These are phyloP conservation scores for Phytophthora podocarpi DNA, from an alignment of 352 stramenopile species.

Conservation along the genomic window DNA sequence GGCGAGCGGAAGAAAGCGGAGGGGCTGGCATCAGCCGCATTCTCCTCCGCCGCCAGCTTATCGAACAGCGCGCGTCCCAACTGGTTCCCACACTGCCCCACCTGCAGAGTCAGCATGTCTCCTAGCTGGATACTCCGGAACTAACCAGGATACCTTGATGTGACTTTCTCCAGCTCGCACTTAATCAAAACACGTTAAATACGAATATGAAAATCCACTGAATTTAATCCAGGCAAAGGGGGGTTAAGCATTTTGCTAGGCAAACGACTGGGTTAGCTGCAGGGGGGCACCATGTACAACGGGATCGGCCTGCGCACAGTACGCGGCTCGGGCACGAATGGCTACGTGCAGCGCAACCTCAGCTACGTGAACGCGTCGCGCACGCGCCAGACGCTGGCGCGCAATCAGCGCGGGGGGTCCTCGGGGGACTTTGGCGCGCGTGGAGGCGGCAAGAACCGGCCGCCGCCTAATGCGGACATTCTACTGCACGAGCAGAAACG, in stretches of 20 bases:
- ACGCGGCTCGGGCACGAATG: slow-evolving; percentile 88
- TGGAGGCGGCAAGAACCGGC: slow-evolving; percentile 26
- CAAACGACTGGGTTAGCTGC: too few relatives aligned
- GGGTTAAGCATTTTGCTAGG: too few relatives aligned
- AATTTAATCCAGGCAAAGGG: too few relatives aligned
- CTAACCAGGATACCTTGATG: too few relatives aligned
- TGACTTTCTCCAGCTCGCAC: too few relatives aligned
- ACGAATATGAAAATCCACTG: slow-evolving; percentile 7
- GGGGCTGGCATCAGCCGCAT: background rate
- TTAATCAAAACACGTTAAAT: slow-evolving; percentile 12
- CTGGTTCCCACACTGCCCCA: slow-evolving; percentile 84
- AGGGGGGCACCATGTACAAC: slow-evolving; percentile 87
- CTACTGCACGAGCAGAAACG: slow-evolving; percentile 83
- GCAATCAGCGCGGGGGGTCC: slow-evolving; percentile 38
- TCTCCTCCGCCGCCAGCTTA: slow-evolving; percentile 50
- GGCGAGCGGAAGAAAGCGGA: slow-evolving; percentile 44
- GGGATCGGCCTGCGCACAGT: slow-evolving; percentile 86
- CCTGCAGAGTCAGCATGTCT: slow-evolving; percentile 81
- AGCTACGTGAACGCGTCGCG: slow-evolving; percentile 77
- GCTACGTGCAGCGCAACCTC: slow-evolving; percentile 88
- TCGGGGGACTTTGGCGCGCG: slow-evolving; percentile 19
- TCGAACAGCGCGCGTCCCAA: slow-evolving; percentile 67
- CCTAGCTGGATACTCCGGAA: too few relatives aligned
- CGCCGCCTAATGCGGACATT: slow-evolving; percentile 74
- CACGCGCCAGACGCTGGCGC: slow-evolving; percentile 64